A percentile compares a stretch with the other conserved stretches of the same genome.
phyloP scores from a whole-genome alignment of 2,329 filamentous ascomycete genomes.

The Pseudofabraea citricarpa region DNA sequence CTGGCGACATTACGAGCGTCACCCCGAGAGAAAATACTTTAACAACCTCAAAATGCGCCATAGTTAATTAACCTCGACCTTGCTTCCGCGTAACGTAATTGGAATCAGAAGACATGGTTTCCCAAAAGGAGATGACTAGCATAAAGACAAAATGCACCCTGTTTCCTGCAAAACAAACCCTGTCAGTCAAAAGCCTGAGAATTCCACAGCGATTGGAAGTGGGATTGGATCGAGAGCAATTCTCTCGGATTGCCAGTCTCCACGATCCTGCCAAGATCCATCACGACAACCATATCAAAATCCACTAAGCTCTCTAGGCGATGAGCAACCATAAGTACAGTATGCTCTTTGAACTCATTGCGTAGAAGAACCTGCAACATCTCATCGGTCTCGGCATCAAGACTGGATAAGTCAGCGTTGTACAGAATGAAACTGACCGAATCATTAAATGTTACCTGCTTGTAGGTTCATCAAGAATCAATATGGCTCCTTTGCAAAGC shows the following conservation, averaged over 20 bases:
- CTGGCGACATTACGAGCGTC: too few species aligned
- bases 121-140: too few species aligned
- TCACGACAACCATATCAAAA: constrained; percentile 39
- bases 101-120: too few species aligned
- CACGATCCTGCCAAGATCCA: constrained; percentile 51
- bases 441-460: constrained; percentile 1
- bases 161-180: too few species aligned
- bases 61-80: too few species aligned
- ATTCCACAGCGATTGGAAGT: too few species aligned
- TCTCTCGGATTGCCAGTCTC: constrained; percentile 89
- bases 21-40: too few species aligned
- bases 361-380: constrained; percentile 48
- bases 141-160: too few species aligned
- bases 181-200: too few species aligned
- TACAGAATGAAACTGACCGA: not conserved
- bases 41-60: too few species aligned
- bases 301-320: constrained; percentile 34
- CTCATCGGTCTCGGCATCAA: constrained; percentile 48
- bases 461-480: constrained; percentile 30
- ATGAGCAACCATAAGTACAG: constrained; percentile 34
- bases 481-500: constrained; percentile 29
- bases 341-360: constrained; percentile 43
- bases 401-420: constrained; percentile 2
- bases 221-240: too few species aligned
- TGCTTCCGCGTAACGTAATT: too few species aligned